phyloP scores from a whole-genome alignment of 2,329 filamentous ascomycete genomes.

The Byssothecium circinans region DNA sequence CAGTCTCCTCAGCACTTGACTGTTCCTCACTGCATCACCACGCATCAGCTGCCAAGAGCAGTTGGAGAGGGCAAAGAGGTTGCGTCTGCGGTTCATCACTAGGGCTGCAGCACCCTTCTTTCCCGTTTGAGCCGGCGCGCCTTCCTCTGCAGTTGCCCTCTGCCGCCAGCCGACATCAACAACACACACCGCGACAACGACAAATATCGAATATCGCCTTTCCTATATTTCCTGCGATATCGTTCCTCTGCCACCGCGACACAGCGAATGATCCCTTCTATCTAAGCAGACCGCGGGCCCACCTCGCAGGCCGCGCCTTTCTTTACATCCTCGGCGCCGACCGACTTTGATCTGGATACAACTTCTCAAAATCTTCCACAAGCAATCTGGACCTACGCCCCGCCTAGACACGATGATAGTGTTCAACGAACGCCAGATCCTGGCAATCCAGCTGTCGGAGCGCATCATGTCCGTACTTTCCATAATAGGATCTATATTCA shows the following conservation, averaged over 20 bases:
- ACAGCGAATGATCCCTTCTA: background rate
- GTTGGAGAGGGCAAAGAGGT: background rate
- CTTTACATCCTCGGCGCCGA: too few species aligned
- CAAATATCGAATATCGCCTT: background rate
- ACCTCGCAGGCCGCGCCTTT: background rate
- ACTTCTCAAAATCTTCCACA: background rate
- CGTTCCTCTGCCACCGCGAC: background rate
- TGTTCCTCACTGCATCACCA: background rate
- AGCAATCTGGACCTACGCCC: background rate
- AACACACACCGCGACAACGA: background rate
- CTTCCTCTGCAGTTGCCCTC: background rate
- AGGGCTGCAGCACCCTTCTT: background rate
- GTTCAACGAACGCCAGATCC: slow-evolving; percentile 16
- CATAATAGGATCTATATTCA: slow-evolving; percentile 69
- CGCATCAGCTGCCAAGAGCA: background rate
- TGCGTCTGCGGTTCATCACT: background rate
- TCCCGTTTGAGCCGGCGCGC: background rate
- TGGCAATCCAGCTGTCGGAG: slow-evolving; percentile 64
- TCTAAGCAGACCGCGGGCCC: background rate
- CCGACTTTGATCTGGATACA: too few species aligned
- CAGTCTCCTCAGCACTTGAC: too few species aligned
- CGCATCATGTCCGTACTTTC: slow-evolving; percentile 71
- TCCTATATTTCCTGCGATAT: background rate
- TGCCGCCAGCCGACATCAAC: background rate
- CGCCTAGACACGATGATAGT: background rate